Evolutionary conservation across 306 rosid species (phyloP), one percentile per base, ranked within the genome.

Genomic region (Lablab purpureus): DNA sequence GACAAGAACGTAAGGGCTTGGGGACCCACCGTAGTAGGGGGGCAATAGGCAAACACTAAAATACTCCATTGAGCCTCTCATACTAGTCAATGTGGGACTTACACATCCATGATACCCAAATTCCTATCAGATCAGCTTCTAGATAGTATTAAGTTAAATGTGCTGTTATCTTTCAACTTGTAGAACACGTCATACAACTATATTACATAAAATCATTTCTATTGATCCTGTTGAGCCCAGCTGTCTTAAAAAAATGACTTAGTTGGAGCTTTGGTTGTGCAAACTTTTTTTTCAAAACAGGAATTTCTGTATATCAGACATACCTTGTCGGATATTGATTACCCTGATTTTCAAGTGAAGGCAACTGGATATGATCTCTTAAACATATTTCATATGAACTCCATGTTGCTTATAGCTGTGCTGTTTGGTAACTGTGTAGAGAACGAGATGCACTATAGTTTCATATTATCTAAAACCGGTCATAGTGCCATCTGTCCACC

Each of bases 191-290:
- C 49, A 73, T 19, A 34, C 19, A 54, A 36, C 51, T 37, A 13
- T 72, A 32, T 7, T 54, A 10, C 46, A 47, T 23, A 23, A 68
- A 63, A 12, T 67, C 21, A 21, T 12, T 68, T 45, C 8, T 68
- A 14, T 45, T 68, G 40, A 23, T 68, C n/a, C 34, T 68, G n/a
- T 45, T 68, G 56, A 23, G 40, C 14, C 12, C 18, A 43, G 36
- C 22, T 68, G 22, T 63, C 40, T 68, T 17, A 17, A 17, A 41
- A 22, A 68, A 68, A 22, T n/a, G 56, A 45, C 74, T 23, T 45
- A 14, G 74, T 13, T 7, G 56, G 54, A 68, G 73, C 18, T 67
- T 67, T 2, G 17, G 28, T 13, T 46, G 74, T 45, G 58, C 22
- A 9, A 46, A 45, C 7, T 68, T 21, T 27, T 68, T 68, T 67